Evolutionary conservation across 176 grass and related monocot genomes (phyloP).

Genomic region (Leersia perrieri): DNA sequence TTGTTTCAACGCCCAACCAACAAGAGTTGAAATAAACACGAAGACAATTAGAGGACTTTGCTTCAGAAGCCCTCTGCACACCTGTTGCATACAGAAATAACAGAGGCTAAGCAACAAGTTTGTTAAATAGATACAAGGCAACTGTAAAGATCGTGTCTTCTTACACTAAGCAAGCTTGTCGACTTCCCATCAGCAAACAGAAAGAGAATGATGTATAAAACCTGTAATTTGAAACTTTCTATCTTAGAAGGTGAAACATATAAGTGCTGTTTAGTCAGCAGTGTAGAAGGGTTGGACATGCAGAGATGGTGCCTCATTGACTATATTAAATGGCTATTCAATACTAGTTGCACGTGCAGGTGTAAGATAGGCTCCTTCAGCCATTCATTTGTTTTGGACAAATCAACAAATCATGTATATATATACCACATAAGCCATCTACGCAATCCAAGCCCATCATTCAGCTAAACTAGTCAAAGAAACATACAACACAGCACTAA

Average conservation of each 20-base stretch:
- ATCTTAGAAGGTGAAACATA: neutral
- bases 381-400: neutral
- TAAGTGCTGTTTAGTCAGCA: neutral
- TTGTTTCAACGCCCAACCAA: constrained; percentile 84
- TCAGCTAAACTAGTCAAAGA: neutral
- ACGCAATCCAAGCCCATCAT: neutral
- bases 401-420: neutral
- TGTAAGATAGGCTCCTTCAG: neutral
- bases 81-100: constrained; percentile 37
- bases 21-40: constrained; percentile 57
- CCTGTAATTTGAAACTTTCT: constrained; percentile 44
- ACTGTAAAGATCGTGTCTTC: constrained; percentile 16
- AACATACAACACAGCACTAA: neutral
- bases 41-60: constrained; percentile 46
- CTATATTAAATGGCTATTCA: neutral
- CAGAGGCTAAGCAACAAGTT: neutral
- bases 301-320: neutral
- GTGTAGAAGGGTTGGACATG: neutral
- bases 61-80: constrained; percentile 45
- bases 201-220: constrained; percentile 87
- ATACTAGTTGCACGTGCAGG: neutral
- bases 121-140: neutral
- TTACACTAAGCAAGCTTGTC: constrained; percentile 67
- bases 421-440: neutral
- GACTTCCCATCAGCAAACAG: constrained; percentile 65